Conservation (phyloP, 2,329 filamentous ascomycete species). For the Aureobasidium sp. region DNA sequence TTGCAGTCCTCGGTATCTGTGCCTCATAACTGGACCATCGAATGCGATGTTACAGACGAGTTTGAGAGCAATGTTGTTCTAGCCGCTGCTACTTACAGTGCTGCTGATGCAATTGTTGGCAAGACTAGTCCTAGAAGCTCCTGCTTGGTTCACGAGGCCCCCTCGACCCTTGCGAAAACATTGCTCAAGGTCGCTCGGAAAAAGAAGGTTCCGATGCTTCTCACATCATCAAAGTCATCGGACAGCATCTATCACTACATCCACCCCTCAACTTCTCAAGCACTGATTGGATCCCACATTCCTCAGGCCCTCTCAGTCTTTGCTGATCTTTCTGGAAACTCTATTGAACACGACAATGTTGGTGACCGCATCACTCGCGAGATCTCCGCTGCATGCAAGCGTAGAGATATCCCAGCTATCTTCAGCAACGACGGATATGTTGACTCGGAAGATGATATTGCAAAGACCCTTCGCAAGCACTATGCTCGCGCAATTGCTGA, state of each 20-base stretch:
- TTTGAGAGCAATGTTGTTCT: neutral
- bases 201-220: neutral
- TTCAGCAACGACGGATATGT: neutral
- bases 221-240: neutral
- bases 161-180: neutral
- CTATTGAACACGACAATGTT: neutral
- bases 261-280: neutral
- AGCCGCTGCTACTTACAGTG: neutral
- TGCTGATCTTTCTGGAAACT: neutral
- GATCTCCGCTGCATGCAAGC: neutral
- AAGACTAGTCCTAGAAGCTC: neutral
- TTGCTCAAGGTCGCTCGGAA: neutral
- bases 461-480: neutral
- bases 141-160: neutral
- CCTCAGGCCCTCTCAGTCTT: neutral
- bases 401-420: neutral
- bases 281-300: neutral
- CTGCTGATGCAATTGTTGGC: neutral
- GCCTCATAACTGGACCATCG: neutral
- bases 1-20: neutral
- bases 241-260: neutral
- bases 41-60: neutral
- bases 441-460: neutral
- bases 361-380: neutral
- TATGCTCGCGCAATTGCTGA: neutral